Evolutionary conservation across 768 basidiomycete species (phyloP).

Genomic region (Hericium alpestre): DNA sequence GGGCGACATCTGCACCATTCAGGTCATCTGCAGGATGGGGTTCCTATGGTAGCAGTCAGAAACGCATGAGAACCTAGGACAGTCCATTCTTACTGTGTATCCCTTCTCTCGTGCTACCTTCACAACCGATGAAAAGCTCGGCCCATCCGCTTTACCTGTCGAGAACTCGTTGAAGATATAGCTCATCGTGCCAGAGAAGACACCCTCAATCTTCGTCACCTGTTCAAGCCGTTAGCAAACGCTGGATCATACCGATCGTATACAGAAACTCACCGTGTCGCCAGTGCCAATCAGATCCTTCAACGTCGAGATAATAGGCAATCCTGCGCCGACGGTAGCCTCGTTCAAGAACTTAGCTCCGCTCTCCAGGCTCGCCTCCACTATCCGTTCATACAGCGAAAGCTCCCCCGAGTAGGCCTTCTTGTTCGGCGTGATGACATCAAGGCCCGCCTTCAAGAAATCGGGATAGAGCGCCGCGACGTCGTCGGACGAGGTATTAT

Average conservation of each 20-base stretch:
- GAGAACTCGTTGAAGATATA: conserved; percentile 99
- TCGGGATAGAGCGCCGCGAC: conserved; percentile 76
- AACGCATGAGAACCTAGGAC: background rate
- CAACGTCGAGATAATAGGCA: conserved; percentile 85
- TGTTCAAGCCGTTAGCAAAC: conserved; percentile 18
- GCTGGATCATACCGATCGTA: background rate
- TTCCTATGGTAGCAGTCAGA: conserved; percentile 44
- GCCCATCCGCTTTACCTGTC: conserved; percentile 54
- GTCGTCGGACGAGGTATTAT: conserved; percentile 82
- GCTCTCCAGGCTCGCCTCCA: conserved; percentile 43
- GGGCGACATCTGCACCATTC: conserved; percentile 92
- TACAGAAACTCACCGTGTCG: conserved; percentile 53
- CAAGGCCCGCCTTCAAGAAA: conserved; percentile 68
- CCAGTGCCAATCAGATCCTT: conserved; percentile 89
- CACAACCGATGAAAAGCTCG: conserved; percentile 83
- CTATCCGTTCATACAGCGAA: conserved; percentile 57
- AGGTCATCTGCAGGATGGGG: conserved; percentile 96
- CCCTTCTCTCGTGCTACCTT: conserved; percentile 82
- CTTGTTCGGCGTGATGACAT: conserved; percentile 95
- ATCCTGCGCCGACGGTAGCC: conserved; percentile 89
- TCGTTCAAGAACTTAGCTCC: conserved; percentile 74
- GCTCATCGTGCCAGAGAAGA: conserved; percentile 94
- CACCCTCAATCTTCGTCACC: conserved; percentile 90
- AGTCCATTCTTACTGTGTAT: conserved; percentile 59
- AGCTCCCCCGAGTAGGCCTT: conserved; percentile 81